Percentiles rank a stretch among this genome's conserved stretches.
Evolutionary conservation across 2,329 filamentous ascomycete species (phyloP).

Genomic region (Gnomoniopsis sp.): DNA sequence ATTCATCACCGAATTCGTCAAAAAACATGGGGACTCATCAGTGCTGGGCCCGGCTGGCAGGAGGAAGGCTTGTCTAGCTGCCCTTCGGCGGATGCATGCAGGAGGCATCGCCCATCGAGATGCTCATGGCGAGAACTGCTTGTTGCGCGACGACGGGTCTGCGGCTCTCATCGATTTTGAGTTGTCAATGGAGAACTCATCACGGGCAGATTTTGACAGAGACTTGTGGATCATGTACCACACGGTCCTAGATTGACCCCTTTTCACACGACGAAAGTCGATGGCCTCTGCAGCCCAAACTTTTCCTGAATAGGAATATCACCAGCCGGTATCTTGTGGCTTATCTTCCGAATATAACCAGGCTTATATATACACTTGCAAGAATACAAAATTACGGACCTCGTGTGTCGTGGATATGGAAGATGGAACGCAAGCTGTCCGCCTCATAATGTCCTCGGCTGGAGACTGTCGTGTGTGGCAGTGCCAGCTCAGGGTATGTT

Average conservation of each 20-base stretch:
- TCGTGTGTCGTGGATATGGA: too few relatives aligned
- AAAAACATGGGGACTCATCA: not conserved
- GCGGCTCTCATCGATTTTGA: conserved; percentile 21
- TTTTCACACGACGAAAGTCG: not conserved
- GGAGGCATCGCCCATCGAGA: conserved; percentile 17
- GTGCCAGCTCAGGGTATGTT: too few relatives aligned
- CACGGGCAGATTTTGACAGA: conserved; percentile 2
- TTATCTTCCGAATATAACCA: too few relatives aligned
- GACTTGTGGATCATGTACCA: conserved; percentile 18
- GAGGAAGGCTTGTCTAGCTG: conserved; percentile 9
- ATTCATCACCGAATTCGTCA: conserved; percentile 16
- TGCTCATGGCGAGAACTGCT: conserved; percentile 20
- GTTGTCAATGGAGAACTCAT: conserved; percentile 8
- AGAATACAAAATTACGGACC: too few relatives aligned
- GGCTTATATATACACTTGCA: too few relatives aligned
- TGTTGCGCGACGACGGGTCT: conserved; percentile 12
- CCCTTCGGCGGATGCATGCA: conserved; percentile 15
- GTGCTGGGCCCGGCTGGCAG: not conserved
- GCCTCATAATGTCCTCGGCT: too few relatives aligned
- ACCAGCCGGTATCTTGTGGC: too few relatives aligned
- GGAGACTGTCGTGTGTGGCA: too few relatives aligned
- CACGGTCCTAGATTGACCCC: not conserved
- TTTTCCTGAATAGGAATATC: too few relatives aligned
- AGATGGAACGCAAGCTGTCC: too few relatives aligned
- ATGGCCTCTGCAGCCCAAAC: too few relatives aligned